A percentile compares a stretch with the other conserved stretches of the same genome.
Conservation (phyloP, 306 rosid species). For the Geum urbanum region DNA sequence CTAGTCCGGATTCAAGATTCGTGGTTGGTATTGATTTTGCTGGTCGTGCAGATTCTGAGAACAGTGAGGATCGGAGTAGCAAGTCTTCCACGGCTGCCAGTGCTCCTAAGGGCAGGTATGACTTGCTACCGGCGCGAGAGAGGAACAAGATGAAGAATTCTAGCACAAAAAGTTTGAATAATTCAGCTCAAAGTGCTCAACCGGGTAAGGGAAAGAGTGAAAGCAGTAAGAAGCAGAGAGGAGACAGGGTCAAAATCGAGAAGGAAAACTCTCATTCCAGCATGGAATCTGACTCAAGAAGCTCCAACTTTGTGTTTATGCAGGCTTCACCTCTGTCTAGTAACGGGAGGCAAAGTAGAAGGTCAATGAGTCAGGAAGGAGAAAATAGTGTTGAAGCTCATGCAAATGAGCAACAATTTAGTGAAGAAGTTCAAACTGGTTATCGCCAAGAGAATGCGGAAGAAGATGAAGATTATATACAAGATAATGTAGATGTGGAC, state of each 20-base stretch:
- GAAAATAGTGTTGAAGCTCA: constrained; percentile 58
- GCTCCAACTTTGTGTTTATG: constrained; percentile 55
- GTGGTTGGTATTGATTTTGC: constrained; percentile 58
- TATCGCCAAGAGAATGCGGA: constrained; percentile 44
- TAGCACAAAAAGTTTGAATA: constrained; percentile 38
- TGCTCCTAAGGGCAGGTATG: constrained; percentile 55
- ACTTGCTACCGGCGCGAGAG: constrained; percentile 17
- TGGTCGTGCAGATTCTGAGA: constrained; percentile 78
- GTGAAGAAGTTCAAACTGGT: constrained; percentile 49
- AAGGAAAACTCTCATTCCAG: constrained; percentile 76
- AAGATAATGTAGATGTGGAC: constrained; percentile 43
- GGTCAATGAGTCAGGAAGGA: constrained; percentile 39
- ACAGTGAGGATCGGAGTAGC: constrained; percentile 80
- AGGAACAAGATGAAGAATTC: constrained; percentile 38
- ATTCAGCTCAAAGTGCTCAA: constrained; percentile 41
- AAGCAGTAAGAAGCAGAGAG: constrained; percentile 63
- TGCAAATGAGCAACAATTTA: constrained; percentile 41
- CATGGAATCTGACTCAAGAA: constrained; percentile 90
- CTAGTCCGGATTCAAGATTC: constrained; percentile 61
- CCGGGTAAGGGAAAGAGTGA: constrained; percentile 55
- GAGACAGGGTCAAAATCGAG: constrained; percentile 54
- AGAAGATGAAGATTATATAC: constrained; percentile 48
- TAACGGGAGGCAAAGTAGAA: constrained; percentile 59
- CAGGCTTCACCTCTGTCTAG: constrained; percentile 43
- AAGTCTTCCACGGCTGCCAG: constrained; percentile 89